phyloP scores from a whole-genome alignment of 306 rosid genomes.

The Vigna trinervia region DNA sequence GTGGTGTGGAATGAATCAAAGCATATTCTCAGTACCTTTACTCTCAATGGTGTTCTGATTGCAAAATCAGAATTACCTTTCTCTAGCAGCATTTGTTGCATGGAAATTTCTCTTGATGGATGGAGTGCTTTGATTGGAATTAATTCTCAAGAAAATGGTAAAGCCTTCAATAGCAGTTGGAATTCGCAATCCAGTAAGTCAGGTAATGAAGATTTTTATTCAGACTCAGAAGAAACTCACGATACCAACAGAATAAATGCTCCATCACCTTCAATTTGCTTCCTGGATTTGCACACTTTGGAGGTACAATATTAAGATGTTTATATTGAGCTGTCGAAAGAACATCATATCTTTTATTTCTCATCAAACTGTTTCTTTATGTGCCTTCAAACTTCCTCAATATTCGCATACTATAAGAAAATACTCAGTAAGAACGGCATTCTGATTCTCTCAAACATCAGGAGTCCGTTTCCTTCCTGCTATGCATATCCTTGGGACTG shows the following conservation, averaged over 20 bases:
- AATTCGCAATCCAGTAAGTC: slow-evolving; percentile 57
- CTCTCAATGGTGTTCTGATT: slow-evolving; percentile 80
- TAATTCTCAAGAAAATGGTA: slow-evolving; percentile 55
- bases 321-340: slow-evolving; percentile 32
- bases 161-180: slow-evolving; percentile 48
- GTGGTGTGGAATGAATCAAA: slow-evolving; percentile 79
- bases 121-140: slow-evolving; percentile 84
- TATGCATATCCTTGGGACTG: slow-evolving; percentile 10
- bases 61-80: slow-evolving; percentile 66
- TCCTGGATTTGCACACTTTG: slow-evolving; percentile 84
- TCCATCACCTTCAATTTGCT: slow-evolving; percentile 84
- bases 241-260: slow-evolving; percentile 63
- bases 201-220: slow-evolving; percentile 45
- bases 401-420: not conserved
- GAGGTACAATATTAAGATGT: slow-evolving; percentile 62
- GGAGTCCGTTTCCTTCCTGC: slow-evolving; percentile 21
- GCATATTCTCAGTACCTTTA: slow-evolving; percentile 75
- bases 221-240: slow-evolving; percentile 52
- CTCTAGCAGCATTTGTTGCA: slow-evolving; percentile 74
- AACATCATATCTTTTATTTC: slow-evolving; percentile 19
- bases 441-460: slow-evolving; percentile 28
- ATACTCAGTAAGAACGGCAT: not conserved
- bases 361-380: not conserved
- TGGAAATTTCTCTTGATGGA: slow-evolving; percentile 90
- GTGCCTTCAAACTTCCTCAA: slow-evolving; percentile 14